These are phyloP conservation scores for Teratosphaeria viscida DNA, from an alignment of 2,329 filamentous ascomycete species.

Conservation along the genomic window DNA sequence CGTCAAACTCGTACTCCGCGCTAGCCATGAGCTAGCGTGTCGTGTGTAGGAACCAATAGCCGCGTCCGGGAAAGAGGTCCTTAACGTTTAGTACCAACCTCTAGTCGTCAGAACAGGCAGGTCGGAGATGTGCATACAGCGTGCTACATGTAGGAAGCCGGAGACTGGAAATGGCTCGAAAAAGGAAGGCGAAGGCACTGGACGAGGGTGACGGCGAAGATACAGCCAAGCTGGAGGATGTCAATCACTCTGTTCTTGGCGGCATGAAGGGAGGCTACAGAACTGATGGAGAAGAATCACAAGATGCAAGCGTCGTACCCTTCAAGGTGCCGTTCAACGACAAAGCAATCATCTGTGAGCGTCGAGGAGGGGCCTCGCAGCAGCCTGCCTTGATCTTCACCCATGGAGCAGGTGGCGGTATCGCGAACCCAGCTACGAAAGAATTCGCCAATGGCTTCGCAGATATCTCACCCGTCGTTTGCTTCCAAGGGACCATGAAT, in stretches of 20 bases:
- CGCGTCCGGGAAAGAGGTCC: background rate
- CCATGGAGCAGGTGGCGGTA: constrained; percentile 35
- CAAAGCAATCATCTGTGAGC: constrained; percentile 12
- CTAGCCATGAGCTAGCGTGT: background rate
- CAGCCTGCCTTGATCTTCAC: constrained; percentile 30
- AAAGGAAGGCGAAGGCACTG: background rate
- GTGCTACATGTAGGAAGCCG: background rate
- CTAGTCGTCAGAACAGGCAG: background rate
- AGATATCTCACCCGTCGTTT: constrained; percentile 14
- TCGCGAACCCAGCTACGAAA: constrained; percentile 28
- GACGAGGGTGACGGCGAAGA: background rate
- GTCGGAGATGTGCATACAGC: background rate
- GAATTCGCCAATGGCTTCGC: constrained; percentile 32
- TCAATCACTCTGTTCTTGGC: background rate
- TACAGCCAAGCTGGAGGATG: background rate
- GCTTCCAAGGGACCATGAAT: constrained; percentile 34
- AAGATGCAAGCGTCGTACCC: background rate
- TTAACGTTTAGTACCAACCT: background rate
- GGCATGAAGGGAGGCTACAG: background rate
- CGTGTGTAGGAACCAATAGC: background rate
- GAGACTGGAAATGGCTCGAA: background rate
- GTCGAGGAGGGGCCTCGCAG: constrained; percentile 1
- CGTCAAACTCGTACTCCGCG: background rate
- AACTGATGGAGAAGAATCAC: background rate
- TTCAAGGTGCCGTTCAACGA: constrained; percentile 11